Evolutionary conservation across 106 monocot species (phyloP), one percentile per base, ranked within the genome.

Genomic region (Alisma plantagoaquatica): DNA sequence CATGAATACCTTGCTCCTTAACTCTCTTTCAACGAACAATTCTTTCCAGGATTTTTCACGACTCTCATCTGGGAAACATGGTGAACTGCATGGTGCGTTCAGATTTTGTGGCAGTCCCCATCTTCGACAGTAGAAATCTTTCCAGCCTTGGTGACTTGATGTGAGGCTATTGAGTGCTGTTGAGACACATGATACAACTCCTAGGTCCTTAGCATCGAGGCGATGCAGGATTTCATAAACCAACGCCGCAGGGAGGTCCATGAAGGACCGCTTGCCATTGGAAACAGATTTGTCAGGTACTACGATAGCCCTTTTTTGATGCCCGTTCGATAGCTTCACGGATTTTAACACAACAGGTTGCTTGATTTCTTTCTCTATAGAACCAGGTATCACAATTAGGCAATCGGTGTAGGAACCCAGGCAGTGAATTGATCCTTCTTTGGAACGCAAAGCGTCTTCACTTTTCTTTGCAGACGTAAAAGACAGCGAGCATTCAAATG

Each of bases 141-240:
- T 79, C 89, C 89, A 90, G 3, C 74, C 70, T 23, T 72, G 57
- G 52, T 84, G 79, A 32, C 74, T 71, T 10, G 84, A 71, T 24
- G 84, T 80, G n/a, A 90, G 43, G 23, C 20, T 65, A 27, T 84
- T 45, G 35, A 90, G 62, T 2, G 77, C 31, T 10, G 73, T 80
- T 1, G 84, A 84, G 16, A 90, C 89, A 38, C 89, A 90, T 10
- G 80, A 84, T 3, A 90, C 61, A 10, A 90, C 50, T 3, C 89
- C 89, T 15, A 90, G 84, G 17, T 90, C 84, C 53, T 90, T 80
- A 23, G 80, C 71, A 33, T 84, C 80, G 5, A 90, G 77, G 57
- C 67, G 63, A 29, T 65, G 67, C 29, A 90, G 66, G 33, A 90
- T 77, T 56, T 90, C 89, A 29, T 68, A 80, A 1, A 90, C 65